Evolutionary conservation across 192 early-diverging fungal genomes (phyloP), one percentile per base, ranked within the genome.

Genomic region (Entomortierella beljakovae): DNA sequence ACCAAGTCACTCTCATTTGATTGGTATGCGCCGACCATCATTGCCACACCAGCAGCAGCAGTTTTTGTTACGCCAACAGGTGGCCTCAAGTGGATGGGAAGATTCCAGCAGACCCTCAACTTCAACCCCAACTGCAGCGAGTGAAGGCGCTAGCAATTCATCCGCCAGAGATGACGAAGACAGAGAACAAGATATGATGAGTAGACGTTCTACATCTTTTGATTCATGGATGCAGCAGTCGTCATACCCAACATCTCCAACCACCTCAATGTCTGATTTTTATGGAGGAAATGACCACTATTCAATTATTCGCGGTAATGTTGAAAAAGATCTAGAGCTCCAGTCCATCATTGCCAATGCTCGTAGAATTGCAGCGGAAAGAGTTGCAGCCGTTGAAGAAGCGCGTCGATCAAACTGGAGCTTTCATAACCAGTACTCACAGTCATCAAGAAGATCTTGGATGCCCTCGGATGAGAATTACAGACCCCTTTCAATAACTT

Each of bases 341-440:
- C 65, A 68, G 9, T 42, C 52, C 16, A 77, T 77, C 28, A 77
- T 77, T 34, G 53, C 63, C 0, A 61, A 77, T 15, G 73, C 73
- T 22, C 49, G 61, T 11, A 60, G 60, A 15, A 77, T 77, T 38
- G 73, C 66, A 0, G 57, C 57, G 0, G 73, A 59, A 0, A 77
- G 64, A 31, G 52, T 53, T 2, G 66, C 73, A 46, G 73, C 73
- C 5, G 25, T 69, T 11, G 54, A 68, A 31, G 55, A 54, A 8
- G 73, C 73, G 0, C 58, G 66, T 4, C 59, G 63, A 37, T 62
- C 64, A 34, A 11, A 51, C 2, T 62, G 57, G 63, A 43, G 59
- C n/a, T 48, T 48, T 9, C 64, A 67, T 32, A 46, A 61, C 20
- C 48, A 48, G 26, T 22, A 48, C 9, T 48, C 40, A 13, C 46